Percentiles rank a stretch among this genome's conserved stretches.
These are phyloP conservation scores for Trichoderma sp. DNA, from an alignment of 2,329 filamentous ascomycete genomes.

Conservation along the genomic window DNA sequence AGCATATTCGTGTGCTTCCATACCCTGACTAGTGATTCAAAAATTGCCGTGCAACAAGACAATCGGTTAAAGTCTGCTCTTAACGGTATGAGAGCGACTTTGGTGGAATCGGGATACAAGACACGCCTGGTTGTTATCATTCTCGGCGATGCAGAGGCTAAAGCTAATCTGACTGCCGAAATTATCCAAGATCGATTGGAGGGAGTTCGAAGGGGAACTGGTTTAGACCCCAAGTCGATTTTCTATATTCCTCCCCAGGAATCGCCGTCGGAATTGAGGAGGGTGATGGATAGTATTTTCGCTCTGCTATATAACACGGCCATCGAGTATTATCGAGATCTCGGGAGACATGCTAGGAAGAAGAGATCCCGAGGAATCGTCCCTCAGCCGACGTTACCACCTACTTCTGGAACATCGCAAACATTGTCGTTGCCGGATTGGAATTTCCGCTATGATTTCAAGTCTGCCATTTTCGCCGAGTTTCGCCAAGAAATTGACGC, in stretches of 20 bases:
- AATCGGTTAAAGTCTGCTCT: constrained; percentile 87
- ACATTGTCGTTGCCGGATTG: constrained; percentile 82
- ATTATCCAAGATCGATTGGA: constrained; percentile 67
- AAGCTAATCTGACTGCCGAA: constrained; percentile 55
- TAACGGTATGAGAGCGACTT: constrained; percentile 66
- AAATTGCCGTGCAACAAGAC: constrained; percentile 74
- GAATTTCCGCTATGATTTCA: constrained; percentile 94
- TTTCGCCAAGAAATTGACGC: constrained; percentile 91
- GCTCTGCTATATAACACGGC: constrained; percentile 69
- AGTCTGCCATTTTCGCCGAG: constrained; percentile 84
- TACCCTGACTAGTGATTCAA: constrained; percentile 67
- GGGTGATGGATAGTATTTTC: constrained; percentile 72
- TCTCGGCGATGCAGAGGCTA: constrained; percentile 31
- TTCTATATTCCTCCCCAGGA: constrained; percentile 79
- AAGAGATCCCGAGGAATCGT: constrained; percentile 78
- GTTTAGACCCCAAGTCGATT: constrained; percentile 77
- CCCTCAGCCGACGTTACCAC: constrained; percentile 77
- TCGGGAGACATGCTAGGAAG: constrained; percentile 86
- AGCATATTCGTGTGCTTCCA: constrained; percentile 81
- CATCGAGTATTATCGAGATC: constrained; percentile 88
- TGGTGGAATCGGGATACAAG: constrained; percentile 70
- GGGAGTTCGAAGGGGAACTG: constrained; percentile 74
- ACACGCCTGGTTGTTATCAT: constrained; percentile 70
- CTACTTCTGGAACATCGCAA: constrained; percentile 79
- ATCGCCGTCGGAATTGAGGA: constrained; percentile 66